Evolutionary conservation across 345 rosid genomes (phyloP), one percentile per base, ranked within the genome.

Genomic region (Conringia planisiliqua): DNA sequence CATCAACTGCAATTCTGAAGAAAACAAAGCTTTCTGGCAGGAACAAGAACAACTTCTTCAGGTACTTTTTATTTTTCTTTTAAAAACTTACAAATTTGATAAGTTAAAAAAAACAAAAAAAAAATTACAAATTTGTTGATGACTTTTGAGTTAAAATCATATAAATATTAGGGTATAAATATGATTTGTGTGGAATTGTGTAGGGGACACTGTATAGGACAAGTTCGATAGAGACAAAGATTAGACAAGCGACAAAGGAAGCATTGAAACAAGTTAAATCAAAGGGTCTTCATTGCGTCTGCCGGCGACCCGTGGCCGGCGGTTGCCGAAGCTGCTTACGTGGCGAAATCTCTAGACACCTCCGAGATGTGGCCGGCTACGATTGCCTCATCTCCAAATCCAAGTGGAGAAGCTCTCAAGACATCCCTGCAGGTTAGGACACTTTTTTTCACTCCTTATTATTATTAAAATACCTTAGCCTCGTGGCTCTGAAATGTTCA

Each of bases 371-470:
- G 11, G 17, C 62, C 33, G 97, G 95, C 24, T 87, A 79, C 70
- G 69, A 86, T 71, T 88, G 86, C 38, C 76, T 80, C 72, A 78
- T 87, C 48, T 86, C 96, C 81, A 87, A 84, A 65, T 94, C 98
- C 13, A 88, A 88, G 71, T 91, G 98, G 98, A 86, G 72, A 82
- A 86, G 90, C 77, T 77, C 89, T 24, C 78, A 75, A 3, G 89
- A 77, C 16, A 85, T 88, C 61, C 97, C 90, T 8, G 71, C 98
- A 75, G 95, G 97, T 91, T 10, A n/a, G 16, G 51, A 7, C 24
- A 35, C 7, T 9, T 22, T 1, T 61, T 32, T 61, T 58, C n/a
- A 50, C 39, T 29, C 35, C 2, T 27, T 32, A 7, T 62, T 39
- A 29, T 46, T 51, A 52, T 12, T 52, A 24, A 50, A 22, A 20